phyloP scores from a whole-genome alignment of 1,284 basidiomycete genomes.

The Prillingera fragicola region DNA sequence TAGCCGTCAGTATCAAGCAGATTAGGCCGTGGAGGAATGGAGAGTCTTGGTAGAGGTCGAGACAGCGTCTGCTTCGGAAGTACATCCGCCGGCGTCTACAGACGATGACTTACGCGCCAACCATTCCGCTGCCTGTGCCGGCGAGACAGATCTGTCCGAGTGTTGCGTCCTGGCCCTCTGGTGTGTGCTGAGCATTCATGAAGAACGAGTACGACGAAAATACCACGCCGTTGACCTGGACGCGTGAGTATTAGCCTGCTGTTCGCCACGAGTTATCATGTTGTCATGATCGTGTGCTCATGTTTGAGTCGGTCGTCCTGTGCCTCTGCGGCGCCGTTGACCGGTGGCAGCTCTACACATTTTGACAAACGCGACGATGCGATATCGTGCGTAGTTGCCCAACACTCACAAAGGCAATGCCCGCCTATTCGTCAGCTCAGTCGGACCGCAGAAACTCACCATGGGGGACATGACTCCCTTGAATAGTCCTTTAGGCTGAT shows the following conservation, averaged over 20 bases:
- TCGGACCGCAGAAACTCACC: conserved; percentile 25
- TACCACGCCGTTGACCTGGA: conserved; percentile 46
- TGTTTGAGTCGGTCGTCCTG: not conserved
- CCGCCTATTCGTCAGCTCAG: conserved; percentile 26
- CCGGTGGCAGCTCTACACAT: not conserved
- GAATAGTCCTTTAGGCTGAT: no score
- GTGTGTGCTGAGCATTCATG: conserved; percentile 34
- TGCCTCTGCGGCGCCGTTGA: not conserved
- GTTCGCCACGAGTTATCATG: no score
- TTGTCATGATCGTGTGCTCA: no score
- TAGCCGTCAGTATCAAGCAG: conserved; percentile 34
- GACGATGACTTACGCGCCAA: conserved; percentile 60
- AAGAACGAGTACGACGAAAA: conserved; percentile 47
- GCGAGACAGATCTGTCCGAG: conserved; percentile 63
- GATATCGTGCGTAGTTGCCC: not conserved
- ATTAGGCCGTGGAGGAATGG: not conserved
- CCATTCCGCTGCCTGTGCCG: conserved; percentile 67
- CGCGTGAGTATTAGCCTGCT: not conserved
- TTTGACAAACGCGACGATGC: no score
- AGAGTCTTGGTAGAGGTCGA: not conserved
- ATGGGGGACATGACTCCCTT: conserved; percentile 48
- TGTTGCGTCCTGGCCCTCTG: conserved; percentile 22
- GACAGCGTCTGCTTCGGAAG: not conserved
- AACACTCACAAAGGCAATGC: conserved; percentile 41
- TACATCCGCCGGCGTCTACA: not conserved